These are phyloP conservation scores for Botrytis elliptica DNA, from an alignment of 2,329 filamentous ascomycete genomes.

Conservation along the genomic window DNA sequence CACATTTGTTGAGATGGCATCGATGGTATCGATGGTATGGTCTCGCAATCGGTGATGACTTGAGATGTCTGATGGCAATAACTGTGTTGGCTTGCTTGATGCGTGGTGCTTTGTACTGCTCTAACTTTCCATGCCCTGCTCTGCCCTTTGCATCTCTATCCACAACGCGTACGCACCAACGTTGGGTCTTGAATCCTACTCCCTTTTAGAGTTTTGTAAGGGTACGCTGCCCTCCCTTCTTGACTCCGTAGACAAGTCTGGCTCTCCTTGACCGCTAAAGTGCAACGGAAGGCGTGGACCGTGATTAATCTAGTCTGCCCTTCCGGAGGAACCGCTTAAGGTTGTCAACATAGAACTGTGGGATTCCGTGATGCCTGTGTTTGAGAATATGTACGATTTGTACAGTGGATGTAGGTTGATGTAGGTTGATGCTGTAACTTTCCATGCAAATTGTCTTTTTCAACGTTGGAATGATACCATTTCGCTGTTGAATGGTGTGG, in stretches of 20 bases:
- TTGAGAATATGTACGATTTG: background rate
- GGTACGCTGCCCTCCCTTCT: background rate
- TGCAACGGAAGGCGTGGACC: conserved; percentile 13
- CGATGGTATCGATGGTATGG: background rate
- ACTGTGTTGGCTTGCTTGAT: background rate
- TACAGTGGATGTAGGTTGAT: background rate
- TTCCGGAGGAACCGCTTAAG: background rate
- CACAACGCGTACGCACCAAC: conserved; percentile 8
- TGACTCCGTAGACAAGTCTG: background rate
- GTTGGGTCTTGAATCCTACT: conserved; percentile 6
- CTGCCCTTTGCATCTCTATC: background rate
- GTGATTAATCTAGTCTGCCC: background rate
- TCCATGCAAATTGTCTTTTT: background rate
- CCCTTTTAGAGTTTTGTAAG: background rate
- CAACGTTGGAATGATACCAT: background rate
- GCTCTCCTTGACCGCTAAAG: conserved; percentile 23
- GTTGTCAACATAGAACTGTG: background rate
- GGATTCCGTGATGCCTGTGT: background rate
- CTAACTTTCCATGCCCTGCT: background rate
- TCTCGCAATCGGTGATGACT: conserved; percentile 12
- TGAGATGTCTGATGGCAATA: background rate
- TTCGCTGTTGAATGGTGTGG: background rate
- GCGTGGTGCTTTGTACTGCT: background rate
- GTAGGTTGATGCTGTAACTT: background rate
- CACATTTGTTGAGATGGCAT: background rate